phyloP scores from a whole-genome alignment of 257 asterid species.

The Fraxinus cuspidata region DNA sequence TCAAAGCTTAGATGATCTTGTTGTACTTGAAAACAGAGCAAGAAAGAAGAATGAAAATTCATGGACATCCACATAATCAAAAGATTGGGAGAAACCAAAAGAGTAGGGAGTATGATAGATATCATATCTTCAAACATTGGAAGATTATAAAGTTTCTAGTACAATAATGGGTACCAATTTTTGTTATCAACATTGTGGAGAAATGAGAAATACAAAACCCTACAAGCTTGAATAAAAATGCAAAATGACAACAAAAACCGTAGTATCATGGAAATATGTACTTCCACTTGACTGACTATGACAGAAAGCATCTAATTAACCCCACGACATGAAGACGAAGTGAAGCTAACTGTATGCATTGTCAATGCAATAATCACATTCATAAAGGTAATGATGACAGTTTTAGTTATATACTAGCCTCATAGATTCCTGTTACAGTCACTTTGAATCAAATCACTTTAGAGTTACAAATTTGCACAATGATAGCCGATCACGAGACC shows the following conservation, averaged over 20 bases:
- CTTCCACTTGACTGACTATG: neutral
- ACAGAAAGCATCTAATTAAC: neutral
- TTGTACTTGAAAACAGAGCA: too few species aligned
- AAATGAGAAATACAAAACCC: neutral
- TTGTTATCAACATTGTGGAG: constrained; percentile 6
- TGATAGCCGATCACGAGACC: neutral
- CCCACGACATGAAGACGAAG: constrained; percentile 8
- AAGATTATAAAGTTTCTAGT: constrained; percentile 2
- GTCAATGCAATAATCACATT: constrained; percentile 15
- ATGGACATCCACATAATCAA: neutral
- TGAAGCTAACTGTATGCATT: constrained; percentile 2
- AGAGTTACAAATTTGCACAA: neutral
- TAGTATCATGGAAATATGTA: neutral
- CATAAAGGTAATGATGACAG: neutral
- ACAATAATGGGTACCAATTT: neutral
- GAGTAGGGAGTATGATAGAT: constrained; percentile 1
- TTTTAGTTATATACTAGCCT: constrained; percentile 17
- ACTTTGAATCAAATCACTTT: neutral
- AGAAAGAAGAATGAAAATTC: neutral
- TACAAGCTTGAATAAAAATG: neutral
- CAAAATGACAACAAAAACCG: neutral
- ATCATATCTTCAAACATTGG: constrained; percentile 1
- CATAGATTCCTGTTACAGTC: constrained; percentile 6
- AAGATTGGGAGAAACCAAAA: constrained; percentile 5
- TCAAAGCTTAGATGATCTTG: too few species aligned